Conservation (phyloP, 805 yeast genomes). For the Cyberlindnera mrakii region DNA sequence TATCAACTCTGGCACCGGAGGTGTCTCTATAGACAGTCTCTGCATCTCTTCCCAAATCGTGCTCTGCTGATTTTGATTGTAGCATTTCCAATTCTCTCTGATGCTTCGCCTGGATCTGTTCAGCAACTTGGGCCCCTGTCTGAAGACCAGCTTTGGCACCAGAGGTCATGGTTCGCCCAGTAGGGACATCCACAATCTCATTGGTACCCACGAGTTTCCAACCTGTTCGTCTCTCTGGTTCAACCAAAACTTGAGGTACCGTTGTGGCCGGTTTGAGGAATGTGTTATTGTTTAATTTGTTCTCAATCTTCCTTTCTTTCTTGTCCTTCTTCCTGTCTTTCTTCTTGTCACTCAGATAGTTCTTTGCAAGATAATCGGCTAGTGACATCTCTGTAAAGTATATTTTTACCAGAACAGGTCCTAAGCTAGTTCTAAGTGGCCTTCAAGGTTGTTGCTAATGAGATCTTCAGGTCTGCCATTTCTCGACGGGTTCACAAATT, state of each 20-base stretch:
- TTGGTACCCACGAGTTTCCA: constrained; percentile 21
- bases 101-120: constrained; percentile 30
- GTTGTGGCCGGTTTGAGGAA: background rate
- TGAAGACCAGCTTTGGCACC: constrained; percentile 41
- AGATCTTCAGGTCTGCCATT: too few relatives aligned
- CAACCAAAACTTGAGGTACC: background rate
- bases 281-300: constrained; percentile 5
- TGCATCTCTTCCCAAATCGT: constrained; percentile 11
- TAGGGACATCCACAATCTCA: constrained; percentile 6
- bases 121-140: constrained; percentile 36
- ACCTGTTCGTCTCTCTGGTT: background rate
- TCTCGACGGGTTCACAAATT: too few relatives aligned
- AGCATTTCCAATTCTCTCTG: constrained; percentile 17
- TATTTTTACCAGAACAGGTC: too few relatives aligned
- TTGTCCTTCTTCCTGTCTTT: constrained; percentile 21
- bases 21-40: constrained; percentile 56
- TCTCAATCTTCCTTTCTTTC: constrained; percentile 4
- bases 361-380: constrained; percentile 40
- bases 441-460: too few relatives aligned
- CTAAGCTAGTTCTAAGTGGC: too few relatives aligned
- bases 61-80: constrained; percentile 4
- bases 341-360: constrained; percentile 32
- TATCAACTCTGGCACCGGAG: constrained; percentile 47
- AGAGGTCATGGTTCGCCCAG: constrained; percentile 18
- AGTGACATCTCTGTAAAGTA: constrained; percentile 31